Evolutionary conservation across 106 monocot species (phyloP).

Genomic region (Apostasia ramifera): DNA sequence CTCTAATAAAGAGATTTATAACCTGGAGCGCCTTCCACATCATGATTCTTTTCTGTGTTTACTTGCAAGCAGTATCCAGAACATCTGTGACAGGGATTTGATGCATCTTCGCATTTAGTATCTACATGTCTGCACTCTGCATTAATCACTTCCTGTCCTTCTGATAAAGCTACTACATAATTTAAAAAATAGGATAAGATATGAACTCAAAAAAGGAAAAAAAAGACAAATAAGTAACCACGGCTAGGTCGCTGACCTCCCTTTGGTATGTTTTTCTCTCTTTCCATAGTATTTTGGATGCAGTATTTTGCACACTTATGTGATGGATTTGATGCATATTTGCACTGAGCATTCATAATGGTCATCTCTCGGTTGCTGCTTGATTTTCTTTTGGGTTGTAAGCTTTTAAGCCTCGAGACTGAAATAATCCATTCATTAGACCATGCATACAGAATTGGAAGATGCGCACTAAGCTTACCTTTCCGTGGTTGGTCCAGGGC

Average conservation of each 20-base stretch:
- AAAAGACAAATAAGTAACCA: too few species aligned
- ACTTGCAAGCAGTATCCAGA: not conserved
- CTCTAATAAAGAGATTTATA: not conserved
- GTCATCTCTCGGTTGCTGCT: not conserved
- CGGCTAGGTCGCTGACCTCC: not conserved
- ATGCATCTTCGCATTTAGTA: not conserved
- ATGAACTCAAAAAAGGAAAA: too few species aligned
- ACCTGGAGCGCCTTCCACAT: constrained; percentile 1
- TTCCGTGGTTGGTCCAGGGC: not conserved
- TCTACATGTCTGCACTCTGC: not conserved
- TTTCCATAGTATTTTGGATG: not conserved
- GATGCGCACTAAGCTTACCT: not conserved
- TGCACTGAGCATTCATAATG: not conserved
- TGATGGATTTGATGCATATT: not conserved
- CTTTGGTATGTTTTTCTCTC: not conserved
- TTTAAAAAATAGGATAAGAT: too few species aligned
- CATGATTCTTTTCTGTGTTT: not conserved
- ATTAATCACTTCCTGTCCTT: too few species aligned
- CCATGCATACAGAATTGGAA: too few species aligned
- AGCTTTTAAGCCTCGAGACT: not conserved
- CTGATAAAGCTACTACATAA: too few species aligned
- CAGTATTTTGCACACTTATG: constrained; percentile 1
- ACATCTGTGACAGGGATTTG: not conserved
- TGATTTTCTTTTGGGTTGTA: not conserved
- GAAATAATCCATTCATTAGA: not conserved